Base-by-base conservation (phyloP, 306 rosid species). In the Quercus glauca region DNA sequence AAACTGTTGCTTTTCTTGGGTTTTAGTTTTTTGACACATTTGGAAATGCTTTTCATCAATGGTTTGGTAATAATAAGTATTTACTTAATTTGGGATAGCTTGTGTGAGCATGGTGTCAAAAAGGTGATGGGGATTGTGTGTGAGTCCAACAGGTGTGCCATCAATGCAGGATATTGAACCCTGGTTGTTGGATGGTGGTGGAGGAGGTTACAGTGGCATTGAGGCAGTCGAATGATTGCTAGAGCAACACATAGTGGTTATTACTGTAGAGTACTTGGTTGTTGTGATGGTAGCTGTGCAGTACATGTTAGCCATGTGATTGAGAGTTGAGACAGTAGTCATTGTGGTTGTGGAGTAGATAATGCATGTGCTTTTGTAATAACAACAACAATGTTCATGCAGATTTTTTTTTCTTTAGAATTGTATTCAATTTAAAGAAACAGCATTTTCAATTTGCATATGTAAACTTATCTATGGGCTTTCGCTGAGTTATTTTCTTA, bases 401-500 rank as follows among this genome's bases (percentile, higher is more conserved):
- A 8, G 12, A 65, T 65, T 21, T 33, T 7, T 19, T 33, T 67
- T 35, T 68, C 17, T 41, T 41, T 41, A 8, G 45, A 68, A 19
- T 19, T 68, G 17, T 35, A 19, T 68, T 19, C 15, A 5, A 68
- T 68, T 2, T 23, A 6, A 18, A 15, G 31, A 9, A 18, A 33
- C 26, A 4, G 5, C 2, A 4, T 19, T 68, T 8, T 11, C 23
- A 19, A 19, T 17, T 65, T 57, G n/a, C 49, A 7, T 17, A 25
- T 65, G 51, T n/a, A 67, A 67, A 64, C 13, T 35, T 19, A 45
- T 26, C 49, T 45, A 64, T 74, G 58, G 23, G 56, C 9, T 78
- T 13, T 68, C 49, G 71, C 76, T 76, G 14, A 76, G 69, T 23
- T 76, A 70, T 33, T 17, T 82, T 73, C 8, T 59, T 80, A 65